These are phyloP conservation scores for Cladorrhinum sp. DNA, from an alignment of 2,329 filamentous ascomycete species.

Conservation along the genomic window DNA sequence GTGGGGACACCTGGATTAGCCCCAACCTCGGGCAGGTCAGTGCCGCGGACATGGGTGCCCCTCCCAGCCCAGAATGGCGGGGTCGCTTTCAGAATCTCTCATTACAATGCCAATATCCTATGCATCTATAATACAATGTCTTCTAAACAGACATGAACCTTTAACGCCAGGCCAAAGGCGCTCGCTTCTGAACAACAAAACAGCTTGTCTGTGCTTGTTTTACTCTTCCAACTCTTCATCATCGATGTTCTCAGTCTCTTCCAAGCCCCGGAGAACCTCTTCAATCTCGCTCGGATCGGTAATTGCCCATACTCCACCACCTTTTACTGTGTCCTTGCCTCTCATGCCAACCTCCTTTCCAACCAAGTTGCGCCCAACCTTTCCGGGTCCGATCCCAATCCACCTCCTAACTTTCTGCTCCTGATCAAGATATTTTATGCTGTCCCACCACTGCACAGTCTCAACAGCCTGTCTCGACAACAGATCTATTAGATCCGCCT, in stretches of 20 bases:
- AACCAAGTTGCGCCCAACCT: slow-evolving; percentile 88
- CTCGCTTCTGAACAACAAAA: not conserved
- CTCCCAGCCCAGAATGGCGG: slow-evolving; percentile 19
- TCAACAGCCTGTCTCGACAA: slow-evolving; percentile 82
- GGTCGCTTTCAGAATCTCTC: slow-evolving; percentile 7
- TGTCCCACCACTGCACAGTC: slow-evolving; percentile 93
- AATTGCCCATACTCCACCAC: slow-evolving; percentile 90
- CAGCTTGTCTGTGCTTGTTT: not conserved
- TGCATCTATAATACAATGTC: not conserved
- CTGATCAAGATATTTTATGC: slow-evolving; percentile 83
- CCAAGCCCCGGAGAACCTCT: slow-evolving; percentile 61
- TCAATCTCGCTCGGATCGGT: slow-evolving; percentile 76
- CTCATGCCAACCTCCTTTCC: slow-evolving; percentile 93
- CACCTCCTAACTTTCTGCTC: slow-evolving; percentile 77
- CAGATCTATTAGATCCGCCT: slow-evolving; percentile 72
- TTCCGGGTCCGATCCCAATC: slow-evolving; percentile 90
- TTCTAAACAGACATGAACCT: not conserved
- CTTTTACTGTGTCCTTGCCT: slow-evolving; percentile 73
- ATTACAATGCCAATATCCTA: slow-evolving; percentile 4
- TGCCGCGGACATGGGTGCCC: slow-evolving; percentile 13
- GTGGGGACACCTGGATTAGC: not conserved
- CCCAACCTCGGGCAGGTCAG: not conserved
- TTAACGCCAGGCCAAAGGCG: slow-evolving; percentile 6
- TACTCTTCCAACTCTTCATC: slow-evolving; percentile 41
- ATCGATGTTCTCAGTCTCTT: slow-evolving; percentile 57